Base-by-base conservation (phyloP, 257 asterid species). In the Gentiana dahurica region DNA sequence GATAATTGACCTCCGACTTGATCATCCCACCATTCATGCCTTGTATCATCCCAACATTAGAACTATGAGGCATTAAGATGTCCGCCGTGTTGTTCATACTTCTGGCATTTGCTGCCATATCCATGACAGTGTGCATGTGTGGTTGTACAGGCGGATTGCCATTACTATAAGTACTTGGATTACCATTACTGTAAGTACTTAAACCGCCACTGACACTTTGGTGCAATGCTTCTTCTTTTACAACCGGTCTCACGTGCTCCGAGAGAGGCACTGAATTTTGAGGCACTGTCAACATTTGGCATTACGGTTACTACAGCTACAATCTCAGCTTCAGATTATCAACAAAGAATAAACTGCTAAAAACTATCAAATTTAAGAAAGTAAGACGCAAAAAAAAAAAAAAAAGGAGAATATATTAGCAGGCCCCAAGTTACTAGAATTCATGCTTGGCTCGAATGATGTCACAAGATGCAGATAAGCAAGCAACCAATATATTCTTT, bases 151-250 rank as follows among this genome's bases (percentile, higher is more conserved):
- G 37, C 12, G 85, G 63, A 33, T 60, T 75, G 61, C 87, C 89
- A 59, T 75, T 79, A 41, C 46, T 10, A 6, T 75, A 51, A 72
- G 73, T 81, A 58, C 51, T 62, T 60, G 86, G 82, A 53, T 79
- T 52, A 61, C 54, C 57, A 13, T 61, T 39, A 61, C 54, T 67
- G 73, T 75, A 82, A 58, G 55, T 61, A 62, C 84, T 80, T 55
- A 81, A 55, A 61, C 54, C 57, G 12, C 62, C 41, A 59, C 54
- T 64, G 34, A 69, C 48, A 34, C 73, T 57, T 49, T 59, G 87
- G 62, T 75, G 81, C 79, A 75, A 34, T 61, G 73, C 75, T 66
- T 87, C 95, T 6, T 73, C 71, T 62, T 81, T 85, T 38, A 82
- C 44, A 46, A 67, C 51, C n/a, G 76, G 68, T 51, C 82, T 82